Evolutionary conservation across 257 asterid genomes (phyloP).

Genomic region (Solanum etuberosum): DNA sequence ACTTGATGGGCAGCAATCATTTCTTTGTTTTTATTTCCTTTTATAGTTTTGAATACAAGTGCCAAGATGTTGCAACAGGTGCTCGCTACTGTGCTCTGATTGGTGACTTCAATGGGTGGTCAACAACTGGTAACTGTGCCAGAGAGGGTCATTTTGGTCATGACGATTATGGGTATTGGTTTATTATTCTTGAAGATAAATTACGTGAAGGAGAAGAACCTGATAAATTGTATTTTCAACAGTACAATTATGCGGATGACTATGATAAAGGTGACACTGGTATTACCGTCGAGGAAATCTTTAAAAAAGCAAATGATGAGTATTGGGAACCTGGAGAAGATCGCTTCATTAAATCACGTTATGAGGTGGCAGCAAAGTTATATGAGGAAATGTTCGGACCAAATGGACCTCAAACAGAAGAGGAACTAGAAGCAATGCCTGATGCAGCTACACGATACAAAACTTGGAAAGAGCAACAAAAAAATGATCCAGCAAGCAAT

Average conservation of each 20-base stretch:
- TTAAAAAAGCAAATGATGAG: slow-evolving; percentile 71
- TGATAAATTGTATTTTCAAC: slow-evolving; percentile 78
- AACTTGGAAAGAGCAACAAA: slow-evolving; percentile 90
- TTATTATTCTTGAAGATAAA: slow-evolving; percentile 83
- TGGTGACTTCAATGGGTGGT: slow-evolving; percentile 90
- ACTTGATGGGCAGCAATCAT: background rate
- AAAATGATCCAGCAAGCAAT: slow-evolving; percentile 82
- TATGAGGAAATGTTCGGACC: slow-evolving; percentile 97
- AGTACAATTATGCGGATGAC: slow-evolving; percentile 74
- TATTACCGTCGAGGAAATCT: slow-evolving; percentile 57
- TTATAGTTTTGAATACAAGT: slow-evolving; percentile 5
- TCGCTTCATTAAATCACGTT: slow-evolving; percentile 57
- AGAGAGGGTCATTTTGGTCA: slow-evolving; percentile 87
- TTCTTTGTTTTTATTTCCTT: background rate
- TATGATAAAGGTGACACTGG: slow-evolving; percentile 92
- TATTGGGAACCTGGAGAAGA: slow-evolving; percentile 99
- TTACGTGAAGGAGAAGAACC: slow-evolving; percentile 83
- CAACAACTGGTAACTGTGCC: slow-evolving; percentile 84
- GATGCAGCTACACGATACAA: slow-evolving; percentile 82
- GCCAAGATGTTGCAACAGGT: slow-evolving; percentile 38
- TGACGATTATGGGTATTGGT: slow-evolving; percentile 97
- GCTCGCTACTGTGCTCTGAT: slow-evolving; percentile 92
- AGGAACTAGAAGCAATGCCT: slow-evolving; percentile 73
- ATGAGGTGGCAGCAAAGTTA: slow-evolving; percentile 68
- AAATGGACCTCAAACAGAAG: slow-evolving; percentile 94